Conservation (phyloP, 2,329 filamentous ascomycete genomes). For the Aspergillus spinulosporus region DNA sequence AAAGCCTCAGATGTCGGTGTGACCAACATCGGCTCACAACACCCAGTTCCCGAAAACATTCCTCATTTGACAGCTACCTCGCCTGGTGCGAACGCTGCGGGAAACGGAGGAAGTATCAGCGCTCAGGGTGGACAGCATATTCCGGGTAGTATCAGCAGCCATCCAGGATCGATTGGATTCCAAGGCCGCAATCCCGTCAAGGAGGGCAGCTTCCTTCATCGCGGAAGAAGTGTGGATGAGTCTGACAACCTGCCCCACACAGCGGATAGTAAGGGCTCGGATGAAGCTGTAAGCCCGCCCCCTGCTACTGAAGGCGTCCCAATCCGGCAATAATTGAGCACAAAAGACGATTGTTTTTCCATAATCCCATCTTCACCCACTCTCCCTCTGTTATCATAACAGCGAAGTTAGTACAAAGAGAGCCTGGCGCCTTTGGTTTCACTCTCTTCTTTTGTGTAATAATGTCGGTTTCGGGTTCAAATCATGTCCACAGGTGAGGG, state of each 20-base stretch:
- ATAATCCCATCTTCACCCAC: slow-evolving; percentile 1
- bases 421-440: slow-evolving; percentile 38
- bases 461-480: slow-evolving; percentile 2
- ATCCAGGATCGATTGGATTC: slow-evolving; percentile 41
- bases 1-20: slow-evolving; percentile 94
- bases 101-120: slow-evolving; percentile 33
- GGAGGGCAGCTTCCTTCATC: slow-evolving; percentile 82
- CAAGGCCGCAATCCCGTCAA: slow-evolving; percentile 80
- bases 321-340: slow-evolving; percentile 57
- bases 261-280: slow-evolving; percentile 43
- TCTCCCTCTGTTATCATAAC: slow-evolving; percentile 11
- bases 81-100: slow-evolving; percentile 37
- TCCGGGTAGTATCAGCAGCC: slow-evolving; percentile 45
- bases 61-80: slow-evolving; percentile 77
- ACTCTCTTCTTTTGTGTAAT: slow-evolving; percentile 16
- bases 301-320: slow-evolving; percentile 58
- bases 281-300: slow-evolving; percentile 48
- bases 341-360: neutral
- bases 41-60: slow-evolving; percentile 93
- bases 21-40: slow-evolving; percentile 89
- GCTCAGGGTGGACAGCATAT: slow-evolving; percentile 43
- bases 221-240: slow-evolving; percentile 70
- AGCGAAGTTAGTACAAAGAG: slow-evolving; percentile 31
- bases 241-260: slow-evolving; percentile 24
- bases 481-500: slow-evolving; percentile 6